Percentiles rank a stretch among this genome's conserved stretches.
phyloP scores from a whole-genome alignment of 768 basidiomycete species.

The Serendipita sp. region DNA sequence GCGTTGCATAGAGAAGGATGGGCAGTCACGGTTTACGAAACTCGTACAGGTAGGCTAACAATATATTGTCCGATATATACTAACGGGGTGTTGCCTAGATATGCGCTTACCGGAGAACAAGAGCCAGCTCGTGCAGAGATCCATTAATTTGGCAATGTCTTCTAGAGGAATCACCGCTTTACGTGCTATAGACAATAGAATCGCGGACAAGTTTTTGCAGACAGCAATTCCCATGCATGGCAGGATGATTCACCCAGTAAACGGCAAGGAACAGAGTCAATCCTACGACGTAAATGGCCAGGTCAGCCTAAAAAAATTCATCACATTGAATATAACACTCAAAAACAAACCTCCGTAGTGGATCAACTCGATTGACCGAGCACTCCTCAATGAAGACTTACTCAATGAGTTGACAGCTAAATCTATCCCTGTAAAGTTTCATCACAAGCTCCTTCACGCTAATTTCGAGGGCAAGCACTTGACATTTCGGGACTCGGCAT shows the following conservation, averaged over 20 bases:
- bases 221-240: slow-evolving; percentile 87
- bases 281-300: slow-evolving; percentile 77
- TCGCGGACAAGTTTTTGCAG: slow-evolving; percentile 54
- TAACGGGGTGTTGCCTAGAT: slow-evolving; percentile 27
- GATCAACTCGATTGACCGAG: slow-evolving; percentile 87
- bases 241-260: slow-evolving; percentile 76
- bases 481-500: slow-evolving; percentile 28
- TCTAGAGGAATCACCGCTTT: slow-evolving; percentile 84
- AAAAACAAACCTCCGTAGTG: slow-evolving; percentile 32
- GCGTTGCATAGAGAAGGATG: slow-evolving; percentile 78
- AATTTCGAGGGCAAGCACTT: slow-evolving; percentile 57
- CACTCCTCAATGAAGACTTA: slow-evolving; percentile 72
- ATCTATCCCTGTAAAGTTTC: slow-evolving; percentile 58
- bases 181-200: slow-evolving; percentile 54
- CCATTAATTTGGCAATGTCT: slow-evolving; percentile 93
- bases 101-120: slow-evolving; percentile 57
- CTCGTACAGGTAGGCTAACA: slow-evolving; percentile 43
- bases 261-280: slow-evolving; percentile 66
- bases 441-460: slow-evolving; percentile 58
- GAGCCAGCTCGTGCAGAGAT: slow-evolving; percentile 53
- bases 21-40: slow-evolving; percentile 65
- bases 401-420: slow-evolving; percentile 53
- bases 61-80: slow-evolving; percentile 11
- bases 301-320: slow-evolving; percentile 29
- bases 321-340: slow-evolving; percentile 8